A percentile compares a stretch with the other conserved stretches of the same genome.
phyloP scores from a whole-genome alignment of 257 asterid genomes.

The Fraxinus americana region DNA sequence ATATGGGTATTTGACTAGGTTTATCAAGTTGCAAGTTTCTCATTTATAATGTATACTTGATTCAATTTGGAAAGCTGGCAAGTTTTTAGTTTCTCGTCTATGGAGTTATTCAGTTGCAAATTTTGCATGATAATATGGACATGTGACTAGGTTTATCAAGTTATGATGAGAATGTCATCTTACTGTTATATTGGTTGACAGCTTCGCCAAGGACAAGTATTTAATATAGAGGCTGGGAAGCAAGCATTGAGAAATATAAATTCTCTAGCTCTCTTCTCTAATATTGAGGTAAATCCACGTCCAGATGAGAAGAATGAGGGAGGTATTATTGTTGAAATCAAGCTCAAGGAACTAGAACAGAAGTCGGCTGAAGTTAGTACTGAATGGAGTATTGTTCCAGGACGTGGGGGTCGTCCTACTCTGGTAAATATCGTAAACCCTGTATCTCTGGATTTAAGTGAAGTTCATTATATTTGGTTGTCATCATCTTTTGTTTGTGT shows the following conservation, averaged over 20 bases:
- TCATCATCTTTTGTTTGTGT: slow-evolving; percentile 22
- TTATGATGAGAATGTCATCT: slow-evolving; percentile 12
- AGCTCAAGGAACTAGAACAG: slow-evolving; percentile 94
- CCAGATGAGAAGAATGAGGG: slow-evolving; percentile 97
- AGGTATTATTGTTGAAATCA: slow-evolving; percentile 90
- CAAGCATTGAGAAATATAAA: slow-evolving; percentile 91
- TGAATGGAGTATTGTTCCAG: slow-evolving; percentile 99
- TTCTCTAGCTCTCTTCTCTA: slow-evolving; percentile 87
- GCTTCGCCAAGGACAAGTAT: slow-evolving; percentile 90
- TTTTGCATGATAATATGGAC: neutral
- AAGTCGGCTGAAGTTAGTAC: slow-evolving; percentile 98
- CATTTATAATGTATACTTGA: neutral
- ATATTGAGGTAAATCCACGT: slow-evolving; percentile 96
- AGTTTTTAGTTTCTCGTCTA: neutral
- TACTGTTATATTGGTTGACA: slow-evolving; percentile 36
- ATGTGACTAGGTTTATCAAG: slow-evolving; percentile 7
- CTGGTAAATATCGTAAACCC: slow-evolving; percentile 48
- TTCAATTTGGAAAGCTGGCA: slow-evolving; percentile 7
- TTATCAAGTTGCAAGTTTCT: neutral
- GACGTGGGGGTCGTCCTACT: slow-evolving; percentile 96
- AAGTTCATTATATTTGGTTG: slow-evolving; percentile 22
- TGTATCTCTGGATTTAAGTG: slow-evolving; percentile 3
- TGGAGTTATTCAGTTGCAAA: neutral
- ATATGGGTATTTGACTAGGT: slow-evolving; percentile 1
- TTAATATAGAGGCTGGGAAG: slow-evolving; percentile 93